Evolutionary conservation across 257 asterid genomes (phyloP).

Genomic region (Nicotiana sylvestris): DNA sequence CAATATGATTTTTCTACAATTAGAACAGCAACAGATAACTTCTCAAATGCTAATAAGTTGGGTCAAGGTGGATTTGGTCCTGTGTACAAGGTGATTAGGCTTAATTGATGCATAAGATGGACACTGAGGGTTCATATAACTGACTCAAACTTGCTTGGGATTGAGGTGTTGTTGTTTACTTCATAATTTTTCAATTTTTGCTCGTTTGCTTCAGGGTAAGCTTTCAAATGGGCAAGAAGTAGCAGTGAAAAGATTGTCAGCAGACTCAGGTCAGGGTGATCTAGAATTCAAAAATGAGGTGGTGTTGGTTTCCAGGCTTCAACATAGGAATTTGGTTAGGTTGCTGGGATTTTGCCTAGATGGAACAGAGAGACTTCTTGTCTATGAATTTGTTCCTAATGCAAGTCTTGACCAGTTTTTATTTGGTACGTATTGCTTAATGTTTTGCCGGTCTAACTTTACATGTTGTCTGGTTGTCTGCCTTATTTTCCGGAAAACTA

Average conservation of each 20-base stretch:
- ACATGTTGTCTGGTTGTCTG: not conserved
- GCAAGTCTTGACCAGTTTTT: slow-evolving; percentile 25
- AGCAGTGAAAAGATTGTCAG: slow-evolving; percentile 31
- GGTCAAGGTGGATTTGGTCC: slow-evolving; percentile 28
- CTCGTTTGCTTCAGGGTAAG: slow-evolving; percentile 16
- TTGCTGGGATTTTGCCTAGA: slow-evolving; percentile 22
- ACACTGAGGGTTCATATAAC: too few species aligned
- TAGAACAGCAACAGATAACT: slow-evolving; percentile 17
- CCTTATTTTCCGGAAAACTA: not conserved
- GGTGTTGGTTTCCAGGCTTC: too few species aligned
- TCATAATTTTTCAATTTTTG: too few species aligned
- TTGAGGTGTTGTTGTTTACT: too few species aligned
- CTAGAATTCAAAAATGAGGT: not conserved
- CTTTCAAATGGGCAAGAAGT: slow-evolving; percentile 19
- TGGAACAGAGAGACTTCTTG: not conserved
- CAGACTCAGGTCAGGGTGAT: slow-evolving; percentile 17
- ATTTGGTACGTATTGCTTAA: slow-evolving; percentile 16
- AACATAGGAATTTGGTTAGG: slow-evolving; percentile 19
- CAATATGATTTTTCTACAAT: slow-evolving; percentile 22
- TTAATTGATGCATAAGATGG: not conserved
- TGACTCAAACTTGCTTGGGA: too few species aligned
- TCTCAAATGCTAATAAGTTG: slow-evolving; percentile 22
- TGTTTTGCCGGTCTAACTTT: not conserved
- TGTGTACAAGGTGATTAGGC: slow-evolving; percentile 24
- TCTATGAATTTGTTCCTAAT: slow-evolving; percentile 28